Conservation (phyloP, 345 rosid genomes). For the Lepidium aucheri region DNA sequence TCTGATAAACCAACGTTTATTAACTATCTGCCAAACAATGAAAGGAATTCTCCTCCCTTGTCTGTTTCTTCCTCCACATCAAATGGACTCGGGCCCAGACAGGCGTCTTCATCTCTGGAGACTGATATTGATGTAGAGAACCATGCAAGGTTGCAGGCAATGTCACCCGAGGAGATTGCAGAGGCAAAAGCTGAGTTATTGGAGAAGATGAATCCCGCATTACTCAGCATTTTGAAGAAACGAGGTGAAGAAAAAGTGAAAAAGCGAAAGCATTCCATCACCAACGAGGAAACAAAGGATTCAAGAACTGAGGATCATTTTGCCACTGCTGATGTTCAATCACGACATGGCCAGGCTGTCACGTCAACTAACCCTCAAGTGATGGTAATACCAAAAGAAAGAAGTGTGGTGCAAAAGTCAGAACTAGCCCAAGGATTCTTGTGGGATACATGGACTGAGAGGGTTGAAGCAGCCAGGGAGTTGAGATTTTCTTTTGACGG, state of each 20-base stretch:
- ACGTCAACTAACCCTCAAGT: conserved; percentile 24
- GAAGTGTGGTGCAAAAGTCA: conserved; percentile 23
- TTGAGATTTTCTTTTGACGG: conserved; percentile 81
- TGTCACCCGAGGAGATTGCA: conserved; percentile 72
- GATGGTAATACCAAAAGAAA: conserved; percentile 19
- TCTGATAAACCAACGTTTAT: conserved; percentile 12
- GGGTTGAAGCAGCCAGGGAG: conserved; percentile 72
- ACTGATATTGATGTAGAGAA: conserved; percentile 81
- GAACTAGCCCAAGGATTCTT: conserved; percentile 24
- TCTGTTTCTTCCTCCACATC: conserved; percentile 25
- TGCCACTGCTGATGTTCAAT: conserved; percentile 26
- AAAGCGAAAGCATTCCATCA: conserved; percentile 30
- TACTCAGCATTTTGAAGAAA: conserved; percentile 54
- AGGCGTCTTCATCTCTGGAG: conserved; percentile 40
- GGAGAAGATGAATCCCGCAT: conserved; percentile 68
- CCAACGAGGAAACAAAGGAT: not conserved
- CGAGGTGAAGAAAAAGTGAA: conserved; percentile 53
- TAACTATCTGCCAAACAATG: not conserved
- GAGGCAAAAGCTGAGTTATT: conserved; percentile 75
- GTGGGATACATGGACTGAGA: conserved; percentile 80
- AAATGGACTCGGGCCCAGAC: conserved; percentile 26
- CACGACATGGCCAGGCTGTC: conserved; percentile 16
- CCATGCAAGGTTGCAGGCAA: conserved; percentile 44
- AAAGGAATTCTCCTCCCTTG: conserved; percentile 4
- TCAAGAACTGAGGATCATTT: conserved; percentile 20